Evolutionary conservation across 805 yeast species (phyloP).

Genomic region (Pichia gijzeniarum): DNA sequence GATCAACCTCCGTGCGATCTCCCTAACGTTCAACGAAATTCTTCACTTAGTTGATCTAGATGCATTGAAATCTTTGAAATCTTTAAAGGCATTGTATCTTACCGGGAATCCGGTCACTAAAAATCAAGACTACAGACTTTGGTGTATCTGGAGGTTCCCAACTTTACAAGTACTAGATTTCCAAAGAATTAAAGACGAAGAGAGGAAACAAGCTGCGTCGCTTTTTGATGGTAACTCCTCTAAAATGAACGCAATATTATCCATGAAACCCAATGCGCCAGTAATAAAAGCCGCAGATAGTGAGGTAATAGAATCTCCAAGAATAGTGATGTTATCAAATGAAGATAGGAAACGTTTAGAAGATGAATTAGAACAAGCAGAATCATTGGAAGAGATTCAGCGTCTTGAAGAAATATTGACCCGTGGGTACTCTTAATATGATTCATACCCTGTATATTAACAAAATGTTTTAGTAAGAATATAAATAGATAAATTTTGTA

Average conservation of each 20-base stretch:
- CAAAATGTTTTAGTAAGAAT: background rate
- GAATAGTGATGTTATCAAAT: conserved; percentile 38
- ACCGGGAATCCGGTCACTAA: conserved; percentile 52
- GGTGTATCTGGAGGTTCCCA: conserved; percentile 59
- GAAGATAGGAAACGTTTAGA: conserved; percentile 49
- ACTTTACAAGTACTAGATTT: conserved; percentile 61
- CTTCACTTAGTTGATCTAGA: conserved; percentile 38
- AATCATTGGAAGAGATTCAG: conserved; percentile 68
- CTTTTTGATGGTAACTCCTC: conserved; percentile 35
- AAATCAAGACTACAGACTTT: conserved; percentile 49
- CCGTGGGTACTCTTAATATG: conserved; percentile 27
- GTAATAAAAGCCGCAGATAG: background rate
- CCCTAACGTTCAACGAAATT: conserved; percentile 48
- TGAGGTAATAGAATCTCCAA: background rate
- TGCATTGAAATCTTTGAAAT: conserved; percentile 33
- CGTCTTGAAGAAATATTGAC: conserved; percentile 52
- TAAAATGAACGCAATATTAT: conserved; percentile 28
- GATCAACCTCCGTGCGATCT: conserved; percentile 43
- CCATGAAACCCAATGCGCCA: background rate
- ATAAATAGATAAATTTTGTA: background rate
- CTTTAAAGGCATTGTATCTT: conserved; percentile 44
- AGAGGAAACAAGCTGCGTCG: conserved; percentile 40
- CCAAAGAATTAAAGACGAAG: conserved; percentile 48
- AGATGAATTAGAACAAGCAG: conserved; percentile 52
- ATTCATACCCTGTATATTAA: conserved; percentile 1